phyloP scores from a whole-genome alignment of 2,329 filamentous ascomycete species.

The Trichoderma polysporum region DNA sequence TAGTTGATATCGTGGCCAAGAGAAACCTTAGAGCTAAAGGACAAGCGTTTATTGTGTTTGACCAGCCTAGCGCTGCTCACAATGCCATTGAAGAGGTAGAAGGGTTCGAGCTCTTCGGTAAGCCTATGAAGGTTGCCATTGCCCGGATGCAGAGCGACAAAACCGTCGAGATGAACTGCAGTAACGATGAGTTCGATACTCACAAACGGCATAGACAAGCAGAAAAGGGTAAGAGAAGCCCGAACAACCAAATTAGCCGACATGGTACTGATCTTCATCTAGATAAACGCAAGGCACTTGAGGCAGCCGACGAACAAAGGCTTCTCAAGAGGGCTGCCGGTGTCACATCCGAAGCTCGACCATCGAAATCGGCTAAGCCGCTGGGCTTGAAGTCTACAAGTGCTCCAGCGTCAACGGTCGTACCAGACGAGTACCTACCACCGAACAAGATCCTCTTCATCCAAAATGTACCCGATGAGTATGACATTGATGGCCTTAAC shows the following conservation, averaged over 20 bases:
- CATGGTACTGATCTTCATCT: conserved; percentile 1
- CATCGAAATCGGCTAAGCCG: conserved; percentile 62
- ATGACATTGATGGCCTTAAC: conserved; percentile 75
- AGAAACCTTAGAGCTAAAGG: conserved; percentile 89
- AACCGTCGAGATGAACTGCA: conserved; percentile 73
- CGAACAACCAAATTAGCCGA: background rate
- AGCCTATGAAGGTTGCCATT: conserved; percentile 81
- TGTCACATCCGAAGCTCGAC: conserved; percentile 51
- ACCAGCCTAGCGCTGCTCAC: conserved; percentile 72
- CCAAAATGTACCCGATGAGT: conserved; percentile 86
- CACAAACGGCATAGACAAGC: conserved; percentile 83
- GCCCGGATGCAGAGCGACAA: conserved; percentile 85
- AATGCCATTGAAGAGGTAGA: conserved; percentile 85
- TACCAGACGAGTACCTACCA: conserved; percentile 96
- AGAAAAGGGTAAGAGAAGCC: conserved; percentile 72
- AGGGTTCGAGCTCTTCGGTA: conserved; percentile 89
- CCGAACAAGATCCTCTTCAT: conserved; percentile 97
- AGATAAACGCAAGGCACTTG: conserved; percentile 77
- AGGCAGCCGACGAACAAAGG: conserved; percentile 75
- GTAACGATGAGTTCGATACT: conserved; percentile 75
- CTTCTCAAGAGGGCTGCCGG: conserved; percentile 64
- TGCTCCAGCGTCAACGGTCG: conserved; percentile 65
- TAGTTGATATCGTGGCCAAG: conserved; percentile 84
- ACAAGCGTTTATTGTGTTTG: conserved; percentile 93
- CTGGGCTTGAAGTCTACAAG: conserved; percentile 73